A percentile compares a stretch with the other conserved stretches of the same genome.
Evolutionary conservation across 2,329 filamentous ascomycete species (phyloP).

Genomic region (Neonectria neomacrospora): DNA sequence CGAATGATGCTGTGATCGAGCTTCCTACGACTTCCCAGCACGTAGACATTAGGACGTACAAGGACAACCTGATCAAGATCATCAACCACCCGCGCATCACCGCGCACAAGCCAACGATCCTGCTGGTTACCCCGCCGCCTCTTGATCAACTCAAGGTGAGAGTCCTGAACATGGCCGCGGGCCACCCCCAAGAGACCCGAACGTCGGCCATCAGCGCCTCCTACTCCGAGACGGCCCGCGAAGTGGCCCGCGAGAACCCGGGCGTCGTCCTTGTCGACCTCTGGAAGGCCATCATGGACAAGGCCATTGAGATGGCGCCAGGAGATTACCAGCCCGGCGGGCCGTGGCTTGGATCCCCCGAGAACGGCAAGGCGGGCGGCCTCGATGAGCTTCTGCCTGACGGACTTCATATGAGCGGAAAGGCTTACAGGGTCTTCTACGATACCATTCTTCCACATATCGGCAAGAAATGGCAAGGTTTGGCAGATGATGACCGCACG

Average conservation of each 20-base stretch:
- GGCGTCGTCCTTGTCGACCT: constrained; percentile 81
- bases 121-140: constrained; percentile 86
- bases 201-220: constrained; percentile 61
- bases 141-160: constrained; percentile 78
- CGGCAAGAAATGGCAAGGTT: constrained; percentile 54
- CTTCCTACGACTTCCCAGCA: constrained; percentile 74
- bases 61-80: constrained; percentile 76
- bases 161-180: constrained; percentile 58
- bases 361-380: constrained; percentile 61
- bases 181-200: constrained; percentile 57
- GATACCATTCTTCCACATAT: constrained; percentile 61
- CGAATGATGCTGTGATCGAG: constrained; percentile 85
- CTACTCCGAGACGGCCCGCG: constrained; percentile 70
- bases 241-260: constrained; percentile 74
- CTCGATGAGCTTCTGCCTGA: constrained; percentile 65
- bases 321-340: constrained; percentile 65
- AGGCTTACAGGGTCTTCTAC: constrained; percentile 65
- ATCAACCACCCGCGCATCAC: constrained; percentile 75
- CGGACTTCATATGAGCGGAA: constrained; percentile 66
- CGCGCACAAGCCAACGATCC: constrained; percentile 76
- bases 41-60: constrained; percentile 80
- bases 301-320: constrained; percentile 68
- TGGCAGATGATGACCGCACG: constrained; percentile 49
- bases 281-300: constrained; percentile 80
- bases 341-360: constrained; percentile 61